Evolutionary conservation across 1,284 basidiomycete genomes (phyloP).

Genomic region (Cryptococcus sp.): DNA sequence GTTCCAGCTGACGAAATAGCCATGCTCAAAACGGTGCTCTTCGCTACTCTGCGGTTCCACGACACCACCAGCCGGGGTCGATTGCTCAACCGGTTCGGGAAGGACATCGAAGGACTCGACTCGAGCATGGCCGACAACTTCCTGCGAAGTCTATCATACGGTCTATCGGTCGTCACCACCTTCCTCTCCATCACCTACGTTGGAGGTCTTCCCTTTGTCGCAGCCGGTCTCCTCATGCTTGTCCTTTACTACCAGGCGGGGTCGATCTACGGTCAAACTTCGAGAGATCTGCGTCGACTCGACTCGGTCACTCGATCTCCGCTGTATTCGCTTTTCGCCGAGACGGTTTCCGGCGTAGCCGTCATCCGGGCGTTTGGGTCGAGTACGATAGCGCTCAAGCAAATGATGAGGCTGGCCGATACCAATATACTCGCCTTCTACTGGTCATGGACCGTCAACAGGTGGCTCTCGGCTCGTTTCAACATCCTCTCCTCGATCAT

Average conservation of each 20-base stretch:
- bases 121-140: conserved; percentile 76
- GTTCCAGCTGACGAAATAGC: conserved; percentile 41
- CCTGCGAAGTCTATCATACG: conserved; percentile 56
- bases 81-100: conserved; percentile 82
- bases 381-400: conserved; percentile 69
- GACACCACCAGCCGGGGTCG: conserved; percentile 85
- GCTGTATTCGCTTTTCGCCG: conserved; percentile 84
- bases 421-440: conserved; percentile 73
- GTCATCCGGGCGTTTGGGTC: conserved; percentile 79
- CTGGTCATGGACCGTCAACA: conserved; percentile 63
- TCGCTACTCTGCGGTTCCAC: conserved; percentile 88
- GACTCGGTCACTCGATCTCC: conserved; percentile 87
- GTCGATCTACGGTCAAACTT: conserved; percentile 77
- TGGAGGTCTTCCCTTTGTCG: conserved; percentile 69
- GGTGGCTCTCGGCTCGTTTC: conserved; percentile 57
- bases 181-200: conserved; percentile 63
- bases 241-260: conserved; percentile 51
- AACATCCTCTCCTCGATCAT: conserved; percentile 69
- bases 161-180: conserved; percentile 42
- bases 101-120: conserved; percentile 90
- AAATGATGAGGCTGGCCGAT: conserved; percentile 79
- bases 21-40: conserved; percentile 77
- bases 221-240: conserved; percentile 56
- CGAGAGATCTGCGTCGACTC: conserved; percentile 79
- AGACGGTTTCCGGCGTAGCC: conserved; percentile 76